Conservation (phyloP, 768 basidiomycete genomes). For the Coprinopsis strossmayeri region DNA sequence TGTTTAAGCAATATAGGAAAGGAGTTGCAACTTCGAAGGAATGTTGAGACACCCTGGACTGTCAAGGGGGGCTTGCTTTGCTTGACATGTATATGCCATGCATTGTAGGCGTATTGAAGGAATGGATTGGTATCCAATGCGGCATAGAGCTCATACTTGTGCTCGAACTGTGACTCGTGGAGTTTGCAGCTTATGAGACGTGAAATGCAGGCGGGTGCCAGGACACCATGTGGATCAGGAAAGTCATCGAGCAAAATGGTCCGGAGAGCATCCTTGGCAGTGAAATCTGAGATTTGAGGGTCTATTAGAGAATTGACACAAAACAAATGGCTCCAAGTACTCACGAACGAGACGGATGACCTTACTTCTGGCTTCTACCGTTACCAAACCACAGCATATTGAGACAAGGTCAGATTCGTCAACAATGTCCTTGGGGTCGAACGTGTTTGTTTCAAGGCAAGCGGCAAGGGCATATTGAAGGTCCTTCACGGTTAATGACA, state of each 20-base stretch:
- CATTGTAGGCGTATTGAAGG: not conserved
- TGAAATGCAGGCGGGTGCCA: not conserved
- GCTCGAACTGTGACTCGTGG: not conserved
- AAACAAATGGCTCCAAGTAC: not conserved
- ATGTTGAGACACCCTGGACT: not conserved
- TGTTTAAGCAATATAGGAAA: not conserved
- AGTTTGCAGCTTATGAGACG: not conserved
- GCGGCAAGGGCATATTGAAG: not conserved
- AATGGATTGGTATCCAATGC: not conserved
- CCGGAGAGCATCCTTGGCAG: not conserved
- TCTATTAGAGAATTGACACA: not conserved
- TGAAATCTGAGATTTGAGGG: not conserved
- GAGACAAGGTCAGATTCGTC: not conserved
- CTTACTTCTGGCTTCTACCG: not conserved
- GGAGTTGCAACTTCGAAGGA: not conserved
- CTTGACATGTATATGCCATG: not conserved
- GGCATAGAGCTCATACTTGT: not conserved
- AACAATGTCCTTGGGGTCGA: not conserved
- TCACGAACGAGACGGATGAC: not conserved
- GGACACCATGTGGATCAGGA: not conserved
- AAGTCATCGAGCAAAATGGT: not conserved
- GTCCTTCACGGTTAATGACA: not conserved
- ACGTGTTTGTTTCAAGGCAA: not conserved
- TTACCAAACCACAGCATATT: not conserved
- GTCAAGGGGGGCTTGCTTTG: not conserved